Conservation (phyloP, 371 early-diverging fungal species). For the Mucor racemosus region DNA sequence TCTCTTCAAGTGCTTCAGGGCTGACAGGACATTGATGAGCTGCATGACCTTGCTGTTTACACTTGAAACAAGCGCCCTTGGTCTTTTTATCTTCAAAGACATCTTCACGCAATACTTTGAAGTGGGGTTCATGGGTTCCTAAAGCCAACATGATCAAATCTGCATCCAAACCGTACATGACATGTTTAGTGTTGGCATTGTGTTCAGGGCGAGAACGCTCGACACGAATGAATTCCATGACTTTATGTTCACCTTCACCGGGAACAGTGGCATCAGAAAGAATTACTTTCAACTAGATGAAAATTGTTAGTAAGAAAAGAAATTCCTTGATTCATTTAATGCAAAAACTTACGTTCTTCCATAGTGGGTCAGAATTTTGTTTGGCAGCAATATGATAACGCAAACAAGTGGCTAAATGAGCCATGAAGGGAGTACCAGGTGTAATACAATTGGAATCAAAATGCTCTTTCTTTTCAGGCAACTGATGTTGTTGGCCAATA, state of each 20-base stretch:
- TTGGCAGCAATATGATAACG: conserved; percentile 91
- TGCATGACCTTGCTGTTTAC: conserved; percentile 85
- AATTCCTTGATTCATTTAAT: not conserved
- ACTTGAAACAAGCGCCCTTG: conserved; percentile 75
- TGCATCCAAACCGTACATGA: conserved; percentile 98
- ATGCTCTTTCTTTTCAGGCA: conserved; percentile 64
- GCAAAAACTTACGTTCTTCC: conserved; percentile 77
- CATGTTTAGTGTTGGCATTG: conserved; percentile 91
- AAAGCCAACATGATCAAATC: conserved; percentile 99
- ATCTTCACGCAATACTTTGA: conserved; percentile 97
- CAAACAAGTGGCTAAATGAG: conserved; percentile 82
- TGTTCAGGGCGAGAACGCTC: conserved; percentile 80
- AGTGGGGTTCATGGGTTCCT: conserved; percentile 97
- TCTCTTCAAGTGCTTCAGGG: conserved; percentile 18
- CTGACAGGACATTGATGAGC: conserved; percentile 79
- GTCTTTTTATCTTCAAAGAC: conserved; percentile 75
- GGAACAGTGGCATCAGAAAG: conserved; percentile 96
- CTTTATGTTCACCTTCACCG: conserved; percentile 99
- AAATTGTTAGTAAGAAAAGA: not conserved
- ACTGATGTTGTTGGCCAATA: conserved; percentile 51
- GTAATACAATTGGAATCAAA: conserved; percentile 99
- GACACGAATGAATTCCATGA: conserved; percentile 97
- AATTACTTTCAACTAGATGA: conserved; percentile 80
- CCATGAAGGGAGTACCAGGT: conserved; percentile 99
- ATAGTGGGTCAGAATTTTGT: conserved; percentile 86